These are phyloP conservation scores for Papiliotrema terrestris DNA, from an alignment of 1,284 basidiomycete genomes.

Conservation along the genomic window DNA sequence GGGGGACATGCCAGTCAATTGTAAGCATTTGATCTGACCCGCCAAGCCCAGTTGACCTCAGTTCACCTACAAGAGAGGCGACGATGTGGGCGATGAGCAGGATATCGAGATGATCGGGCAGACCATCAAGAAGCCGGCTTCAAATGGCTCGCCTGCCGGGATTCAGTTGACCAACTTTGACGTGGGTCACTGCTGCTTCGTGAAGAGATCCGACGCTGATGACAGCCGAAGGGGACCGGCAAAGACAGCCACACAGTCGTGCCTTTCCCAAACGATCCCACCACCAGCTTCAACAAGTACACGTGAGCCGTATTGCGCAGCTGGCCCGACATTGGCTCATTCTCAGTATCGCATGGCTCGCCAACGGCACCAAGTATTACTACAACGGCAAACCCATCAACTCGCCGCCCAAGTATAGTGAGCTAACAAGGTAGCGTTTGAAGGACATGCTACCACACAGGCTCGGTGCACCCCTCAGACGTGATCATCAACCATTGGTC, in stretches of 20 bases:
- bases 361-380: conserved; percentile 6
- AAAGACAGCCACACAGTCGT: conserved; percentile 1
- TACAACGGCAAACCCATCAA: conserved; percentile 9
- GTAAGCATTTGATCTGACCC: neutral
- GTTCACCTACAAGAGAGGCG: conserved; percentile 12
- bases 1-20: conserved; percentile 13
- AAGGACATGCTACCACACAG: neutral
- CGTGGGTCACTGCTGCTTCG: neutral
- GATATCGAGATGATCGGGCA: conserved; percentile 16
- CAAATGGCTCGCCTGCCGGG: conserved; percentile 8
- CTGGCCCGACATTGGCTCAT: neutral
- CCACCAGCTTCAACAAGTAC: conserved; percentile 13
- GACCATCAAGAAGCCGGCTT: conserved; percentile 1
- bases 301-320: conserved; percentile 6
- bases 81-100: conserved; percentile 12
- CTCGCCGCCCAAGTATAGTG: conserved; percentile 8
- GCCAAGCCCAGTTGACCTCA: neutral
- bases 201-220: neutral
- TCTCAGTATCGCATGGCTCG: conserved; percentile 15
- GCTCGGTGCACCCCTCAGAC: conserved; percentile 10
- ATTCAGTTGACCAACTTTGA: conserved; percentile 15
- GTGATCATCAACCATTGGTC: conserved; percentile 16
- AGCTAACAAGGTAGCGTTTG: neutral
- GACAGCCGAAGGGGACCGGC: conserved; percentile 2
- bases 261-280: conserved; percentile 10